Evolutionary conservation across 116 monocot species (phyloP), one percentile per base, ranked within the genome.

Genomic region (Iris pallida): DNA sequence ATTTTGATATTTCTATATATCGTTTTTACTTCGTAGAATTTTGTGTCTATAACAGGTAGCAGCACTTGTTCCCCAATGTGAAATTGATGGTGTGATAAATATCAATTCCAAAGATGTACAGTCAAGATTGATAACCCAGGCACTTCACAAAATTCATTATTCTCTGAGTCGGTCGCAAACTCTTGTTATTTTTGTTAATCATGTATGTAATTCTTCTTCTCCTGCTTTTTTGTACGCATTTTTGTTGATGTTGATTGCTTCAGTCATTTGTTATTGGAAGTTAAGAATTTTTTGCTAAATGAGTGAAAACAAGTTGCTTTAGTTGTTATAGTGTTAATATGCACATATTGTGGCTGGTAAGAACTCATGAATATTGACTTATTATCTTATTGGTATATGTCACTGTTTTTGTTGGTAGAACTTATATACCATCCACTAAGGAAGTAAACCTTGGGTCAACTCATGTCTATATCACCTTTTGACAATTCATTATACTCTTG

Each of bases 111-210:
- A 75, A 20, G 76, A 87, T 8, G 49, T 75, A 54, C 90, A 83
- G 68, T 76, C 87, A 68, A 53, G 68, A n/a, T 65, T 94, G 59
- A 83, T 94, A 79, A 90, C 71, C 20, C 87, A 76, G 63, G 87
- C 83, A 43, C 87, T 94, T 83, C 73, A 85, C 46, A 94, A 90
- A 79, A 87, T 94, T 71, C 85, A 90, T 51, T 41, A 55, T 61
- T 87, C 94, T 13, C 53, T 83, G 55, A 68, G 73, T 61, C 75
- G 74, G 18, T 90, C 94, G 8, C 76, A 83, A 72, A 79, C 85
- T 20, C 80, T 94, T 47, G 19, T 94, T 47, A 75, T 90, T 79
- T 83, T 94, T 79, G 62, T 88, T 73, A 94, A 90, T 81, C 94
- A 94, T 88, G 94, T 90, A 19, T n/a, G 53, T 48, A 1, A 14